phyloP scores from a whole-genome alignment of 2,329 filamentous ascomycete species.

The Colletotrichum destructivum region DNA sequence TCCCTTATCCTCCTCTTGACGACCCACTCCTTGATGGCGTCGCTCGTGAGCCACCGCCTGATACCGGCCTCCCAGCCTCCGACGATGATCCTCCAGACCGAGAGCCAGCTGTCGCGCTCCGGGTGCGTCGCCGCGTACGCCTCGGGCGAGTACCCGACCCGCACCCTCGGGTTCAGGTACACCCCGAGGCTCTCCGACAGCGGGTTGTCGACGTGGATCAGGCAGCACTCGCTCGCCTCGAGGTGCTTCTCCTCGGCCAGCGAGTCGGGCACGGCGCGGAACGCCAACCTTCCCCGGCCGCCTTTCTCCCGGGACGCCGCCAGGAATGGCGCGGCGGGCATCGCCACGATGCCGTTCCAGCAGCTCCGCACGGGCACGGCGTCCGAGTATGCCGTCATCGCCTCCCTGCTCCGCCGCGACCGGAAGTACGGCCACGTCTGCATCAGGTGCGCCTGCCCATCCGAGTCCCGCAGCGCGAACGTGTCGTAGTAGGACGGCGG shows the following conservation, averaged over 20 bases:
- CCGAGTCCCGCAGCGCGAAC: constrained; percentile 71
- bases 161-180: constrained; percentile 78
- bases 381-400: constrained; percentile 64
- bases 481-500: constrained; percentile 73
- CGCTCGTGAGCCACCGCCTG: constrained; percentile 57
- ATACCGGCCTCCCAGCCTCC: constrained; percentile 74
- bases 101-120: constrained; percentile 59
- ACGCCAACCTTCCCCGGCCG: constrained; percentile 60
- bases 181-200: constrained; percentile 68
- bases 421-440: constrained; percentile 74
- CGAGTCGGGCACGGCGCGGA: constrained; percentile 75
- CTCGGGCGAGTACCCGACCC: constrained; percentile 73
- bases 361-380: constrained; percentile 63
- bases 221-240: constrained; percentile 85
- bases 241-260: constrained; percentile 72
- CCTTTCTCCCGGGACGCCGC: constrained; percentile 51
- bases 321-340: constrained; percentile 71
- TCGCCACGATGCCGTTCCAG: constrained; percentile 64
- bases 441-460: constrained; percentile 66
- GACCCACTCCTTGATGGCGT: constrained; percentile 47
- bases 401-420: constrained; percentile 64
- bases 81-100: constrained; percentile 61
- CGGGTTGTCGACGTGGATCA: constrained; percentile 81
- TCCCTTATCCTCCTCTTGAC: constrained; percentile 56
- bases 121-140: constrained; percentile 68